Evolutionary conservation across 495 filamentous ascomycete species (phyloP).

Genomic region (Alectoria sarmentosa): DNA sequence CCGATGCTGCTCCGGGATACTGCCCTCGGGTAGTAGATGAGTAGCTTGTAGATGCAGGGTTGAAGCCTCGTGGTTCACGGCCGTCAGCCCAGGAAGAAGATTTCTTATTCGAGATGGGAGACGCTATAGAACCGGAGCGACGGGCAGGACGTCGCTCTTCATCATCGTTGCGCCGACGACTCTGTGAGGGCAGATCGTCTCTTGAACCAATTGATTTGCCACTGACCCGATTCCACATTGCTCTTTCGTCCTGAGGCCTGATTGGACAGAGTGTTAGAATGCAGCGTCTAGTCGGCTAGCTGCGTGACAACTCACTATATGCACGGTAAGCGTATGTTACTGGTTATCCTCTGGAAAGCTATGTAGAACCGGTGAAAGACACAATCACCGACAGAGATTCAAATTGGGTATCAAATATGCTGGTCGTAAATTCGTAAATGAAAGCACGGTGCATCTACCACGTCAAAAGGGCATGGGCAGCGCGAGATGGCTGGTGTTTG

Average conservation of each 20-base stretch:
- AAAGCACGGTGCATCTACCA: neutral
- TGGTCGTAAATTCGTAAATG: no score
- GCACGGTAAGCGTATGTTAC: constrained; percentile 1
- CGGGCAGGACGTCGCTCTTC: constrained; percentile 19
- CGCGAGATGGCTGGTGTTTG: neutral
- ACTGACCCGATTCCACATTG: constrained; percentile 36
- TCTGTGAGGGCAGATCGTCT: constrained; percentile 14
- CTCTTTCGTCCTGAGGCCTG: constrained; percentile 11
- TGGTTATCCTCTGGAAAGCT: constrained; percentile 4
- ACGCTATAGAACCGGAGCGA: constrained; percentile 32
- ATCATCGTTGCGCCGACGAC: constrained; percentile 21
- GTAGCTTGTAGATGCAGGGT: constrained; percentile 27
- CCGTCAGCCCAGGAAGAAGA: constrained; percentile 47
- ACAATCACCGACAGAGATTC: neutral
- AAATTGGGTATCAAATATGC: no score
- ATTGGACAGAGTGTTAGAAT: constrained; percentile 20
- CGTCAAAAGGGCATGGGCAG: neutral
- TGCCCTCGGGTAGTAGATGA: constrained; percentile 34
- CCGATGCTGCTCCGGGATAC: constrained; percentile 38
- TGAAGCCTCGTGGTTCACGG: constrained; percentile 34
- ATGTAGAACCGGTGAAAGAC: neutral
- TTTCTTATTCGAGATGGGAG: constrained; percentile 38
- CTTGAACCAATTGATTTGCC: constrained; percentile 32
- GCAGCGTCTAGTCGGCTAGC: constrained; percentile 12
- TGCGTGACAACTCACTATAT: constrained; percentile 21